phyloP scores from a whole-genome alignment of 2,329 filamentous ascomycete species.

The Laburnicola sp. region DNA sequence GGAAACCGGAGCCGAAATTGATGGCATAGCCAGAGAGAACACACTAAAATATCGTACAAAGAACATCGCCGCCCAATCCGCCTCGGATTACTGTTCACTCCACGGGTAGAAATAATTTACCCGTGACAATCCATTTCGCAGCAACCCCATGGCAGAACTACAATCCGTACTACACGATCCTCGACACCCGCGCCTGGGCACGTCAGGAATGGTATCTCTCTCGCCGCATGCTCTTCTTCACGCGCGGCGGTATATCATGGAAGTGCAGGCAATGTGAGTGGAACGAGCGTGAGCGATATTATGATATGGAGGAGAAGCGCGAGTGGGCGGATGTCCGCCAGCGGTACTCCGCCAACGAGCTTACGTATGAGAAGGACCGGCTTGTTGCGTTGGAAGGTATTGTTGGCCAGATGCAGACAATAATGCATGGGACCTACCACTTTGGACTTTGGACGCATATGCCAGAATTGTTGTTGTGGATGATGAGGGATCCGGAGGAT shows the following conservation, averaged over 20 bases:
- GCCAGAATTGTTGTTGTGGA: neutral
- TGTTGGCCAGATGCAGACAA: neutral
- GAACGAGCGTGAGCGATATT: neutral
- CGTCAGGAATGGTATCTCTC: too few relatives aligned
- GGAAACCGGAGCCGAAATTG: neutral
- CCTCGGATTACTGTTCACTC: slow-evolving; percentile 3
- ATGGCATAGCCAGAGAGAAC: neutral
- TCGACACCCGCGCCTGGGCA: too few relatives aligned
- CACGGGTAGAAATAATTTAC: neutral
- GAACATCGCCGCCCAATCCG: slow-evolving; percentile 1
- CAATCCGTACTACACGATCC: neutral
- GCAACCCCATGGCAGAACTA: slow-evolving; percentile 1
- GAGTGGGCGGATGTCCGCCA: neutral
- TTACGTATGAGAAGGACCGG: slow-evolving; percentile 5
- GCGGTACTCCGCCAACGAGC: slow-evolving; percentile 3
- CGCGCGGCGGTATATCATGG: too few relatives aligned
- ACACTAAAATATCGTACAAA: neutral
- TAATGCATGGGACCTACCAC: neutral
- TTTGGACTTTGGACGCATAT: slow-evolving; percentile 1
- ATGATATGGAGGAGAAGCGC: slow-evolving; percentile 1
- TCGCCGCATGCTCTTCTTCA: too few relatives aligned
- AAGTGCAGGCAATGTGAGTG: too few relatives aligned
- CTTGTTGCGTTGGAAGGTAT: slow-evolving; percentile 2
- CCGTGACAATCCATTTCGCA: slow-evolving; percentile 3
- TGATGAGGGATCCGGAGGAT: neutral